Percentiles rank a stretch among this genome's conserved stretches.
Evolutionary conservation across 768 basidiomycete genomes (phyloP).

Genomic region (Lanmaoa rubissima): DNA sequence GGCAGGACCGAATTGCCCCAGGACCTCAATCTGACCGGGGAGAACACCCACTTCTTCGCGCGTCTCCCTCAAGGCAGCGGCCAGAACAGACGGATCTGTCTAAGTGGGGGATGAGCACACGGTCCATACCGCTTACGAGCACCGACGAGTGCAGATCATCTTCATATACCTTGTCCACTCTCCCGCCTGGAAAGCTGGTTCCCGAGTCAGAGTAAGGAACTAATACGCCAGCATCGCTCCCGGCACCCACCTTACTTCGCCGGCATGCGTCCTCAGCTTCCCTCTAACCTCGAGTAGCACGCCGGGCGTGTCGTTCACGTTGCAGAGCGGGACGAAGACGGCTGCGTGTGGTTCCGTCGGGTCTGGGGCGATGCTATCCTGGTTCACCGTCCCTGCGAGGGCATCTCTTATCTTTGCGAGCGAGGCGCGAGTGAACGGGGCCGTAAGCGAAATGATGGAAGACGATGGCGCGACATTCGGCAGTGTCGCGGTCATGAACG

Average conservation of each 20-base stretch:
- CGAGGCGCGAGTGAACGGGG: conserved; percentile 37
- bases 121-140: too few relatives aligned
- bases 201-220: neutral
- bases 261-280: conserved; percentile 64
- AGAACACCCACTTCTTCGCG: conserved; percentile 69
- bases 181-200: conserved; percentile 72
- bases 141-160: neutral
- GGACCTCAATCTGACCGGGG: conserved; percentile 58
- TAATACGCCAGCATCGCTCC: neutral
- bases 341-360: conserved; percentile 52
- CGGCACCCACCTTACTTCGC: conserved; percentile 69
- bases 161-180: conserved; percentile 54
- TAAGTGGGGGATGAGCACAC: conserved; percentile 21
- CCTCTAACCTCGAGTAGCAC: conserved; percentile 72
- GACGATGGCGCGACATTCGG: conserved; percentile 4
- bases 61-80: conserved; percentile 69
- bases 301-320: conserved; percentile 62
- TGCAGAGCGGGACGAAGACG: conserved; percentile 76
- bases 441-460: conserved; percentile 31
- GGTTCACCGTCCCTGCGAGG: conserved; percentile 20
- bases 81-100: conserved; percentile 53
- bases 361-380: conserved; percentile 18
- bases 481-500: conserved; percentile 17
- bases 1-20: conserved; percentile 64
- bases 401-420: conserved; percentile 31